phyloP scores from a whole-genome alignment of 495 filamentous ascomycete genomes.

The Penicillium manginii region DNA sequence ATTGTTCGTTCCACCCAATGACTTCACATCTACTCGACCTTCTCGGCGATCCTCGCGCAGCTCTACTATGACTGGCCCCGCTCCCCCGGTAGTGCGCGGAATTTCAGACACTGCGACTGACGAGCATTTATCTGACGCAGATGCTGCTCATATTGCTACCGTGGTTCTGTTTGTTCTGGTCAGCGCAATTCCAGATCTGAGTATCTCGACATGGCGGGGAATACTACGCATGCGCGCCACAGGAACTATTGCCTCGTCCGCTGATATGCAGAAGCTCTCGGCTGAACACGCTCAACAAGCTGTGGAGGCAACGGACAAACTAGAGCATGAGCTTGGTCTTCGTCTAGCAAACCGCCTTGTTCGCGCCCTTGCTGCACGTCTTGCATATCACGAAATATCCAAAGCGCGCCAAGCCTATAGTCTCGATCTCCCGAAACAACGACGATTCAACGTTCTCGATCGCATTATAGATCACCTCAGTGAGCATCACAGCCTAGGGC shows the following conservation, averaged over 20 bases:
- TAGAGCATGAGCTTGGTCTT: conserved; percentile 65
- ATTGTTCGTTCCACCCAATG: conserved; percentile 67
- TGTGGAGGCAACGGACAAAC: conserved; percentile 50
- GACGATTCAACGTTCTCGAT: conserved; percentile 40
- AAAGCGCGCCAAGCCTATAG: conserved; percentile 45
- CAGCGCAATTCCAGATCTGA: conserved; percentile 52
- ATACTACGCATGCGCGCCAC: conserved; percentile 55
- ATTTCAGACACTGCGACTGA: conserved; percentile 31
- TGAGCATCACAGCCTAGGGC: conserved; percentile 31
- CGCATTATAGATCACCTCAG: conserved; percentile 44
- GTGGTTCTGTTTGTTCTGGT: conserved; percentile 61
- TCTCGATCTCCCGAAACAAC: conserved; percentile 36
- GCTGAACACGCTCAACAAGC: conserved; percentile 32
- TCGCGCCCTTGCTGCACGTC: conserved; percentile 54
- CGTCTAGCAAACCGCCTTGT: conserved; percentile 59
- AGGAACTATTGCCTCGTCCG: conserved; percentile 54
- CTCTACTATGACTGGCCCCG: conserved; percentile 30
- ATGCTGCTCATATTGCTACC: conserved; percentile 60
- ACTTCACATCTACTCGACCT: conserved; percentile 46
- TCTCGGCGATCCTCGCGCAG: conserved; percentile 44
- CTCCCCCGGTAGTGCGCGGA: conserved; percentile 34
- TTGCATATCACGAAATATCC: conserved; percentile 56
- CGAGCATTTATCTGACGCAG: conserved; percentile 52
- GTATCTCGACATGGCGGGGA: conserved; percentile 51
- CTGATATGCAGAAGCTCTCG: conserved; percentile 44